Base-by-base conservation (phyloP, 2,329 filamentous ascomycete genomes). In the Fusarium multiceps region DNA sequence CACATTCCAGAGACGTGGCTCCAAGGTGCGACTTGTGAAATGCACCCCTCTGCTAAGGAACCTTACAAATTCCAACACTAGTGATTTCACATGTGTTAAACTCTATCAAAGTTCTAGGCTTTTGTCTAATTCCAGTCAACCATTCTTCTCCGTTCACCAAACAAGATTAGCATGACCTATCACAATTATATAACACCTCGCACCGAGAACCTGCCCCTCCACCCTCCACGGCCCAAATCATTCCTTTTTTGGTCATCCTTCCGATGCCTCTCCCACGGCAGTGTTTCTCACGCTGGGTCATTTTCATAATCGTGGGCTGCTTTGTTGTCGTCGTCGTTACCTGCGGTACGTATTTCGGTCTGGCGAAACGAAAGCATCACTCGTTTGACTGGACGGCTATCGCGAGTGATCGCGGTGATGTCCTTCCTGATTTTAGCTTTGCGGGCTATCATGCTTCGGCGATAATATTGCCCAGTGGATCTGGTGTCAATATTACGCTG, bases 361-460 rank as follows among this genome's bases (percentile, higher is more conserved):
- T 58, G 42, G n/a, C 28, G 3, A 59, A 28, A 16, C 56, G 27
- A 20, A 8, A 27, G 3, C 51, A 27, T n/a, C 32, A 69, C 41
- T 30, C 32, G 1, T 68, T 71, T 10, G 64, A 72, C n/a, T 73
- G 70, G 70, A 28, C 30, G 6, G 41, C 23, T 12, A 51, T 73
- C 12, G 42, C 28, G 16, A 71, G 20, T 10, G 10, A 46, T 21
- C 55, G 49, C 2, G 72, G 69, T 1, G 72, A 74, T 27, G n/a
- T 41, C 0, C 18, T 74, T 3, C 72, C 72, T 2, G 72, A 74
- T 34, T 74, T 74, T 11, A 74, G 72, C 21, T 74, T 53, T 50
- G 51, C 65, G 14, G 72, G 72, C 0, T 74, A 74, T 16, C 72
- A 61, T 16, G 57, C 47, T 18, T 74, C 72, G 2, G 59, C 70